Conservation (phyloP, 805 yeast genomes). For the Kodamaea kaohsiungensis region DNA sequence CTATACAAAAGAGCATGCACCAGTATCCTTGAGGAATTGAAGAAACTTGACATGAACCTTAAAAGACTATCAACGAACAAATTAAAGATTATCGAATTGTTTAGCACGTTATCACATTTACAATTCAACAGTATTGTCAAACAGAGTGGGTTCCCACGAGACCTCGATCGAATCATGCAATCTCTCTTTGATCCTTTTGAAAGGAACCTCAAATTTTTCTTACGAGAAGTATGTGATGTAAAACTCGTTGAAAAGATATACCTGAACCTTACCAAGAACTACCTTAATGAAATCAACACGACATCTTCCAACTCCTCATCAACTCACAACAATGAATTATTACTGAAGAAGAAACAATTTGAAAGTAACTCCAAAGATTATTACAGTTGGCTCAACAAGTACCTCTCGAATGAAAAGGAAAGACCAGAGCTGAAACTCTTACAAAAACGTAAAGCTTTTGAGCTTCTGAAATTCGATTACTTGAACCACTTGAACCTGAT, state of each 20-base stretch:
- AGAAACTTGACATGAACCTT: slow-evolving; percentile 27
- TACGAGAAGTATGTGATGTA: slow-evolving; percentile 29
- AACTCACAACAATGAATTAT: slow-evolving; percentile 20
- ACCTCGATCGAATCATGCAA: slow-evolving; percentile 26
- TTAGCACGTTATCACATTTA: slow-evolving; percentile 20
- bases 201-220: slow-evolving; percentile 28
- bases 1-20: slow-evolving; percentile 24
- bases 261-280: slow-evolving; percentile 7
- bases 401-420: slow-evolving; percentile 44
- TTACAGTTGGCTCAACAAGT: slow-evolving; percentile 45
- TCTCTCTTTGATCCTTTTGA: slow-evolving; percentile 35
- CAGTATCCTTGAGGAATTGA: slow-evolving; percentile 33
- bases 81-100: slow-evolving; percentile 23
- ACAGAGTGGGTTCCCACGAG: slow-evolving; percentile 24
- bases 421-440: slow-evolving; percentile 42
- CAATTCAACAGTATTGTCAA: slow-evolving; percentile 27
- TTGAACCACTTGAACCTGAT: slow-evolving; percentile 39
- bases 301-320: slow-evolving; percentile 7
- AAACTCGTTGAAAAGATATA: slow-evolving; percentile 30
- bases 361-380: slow-evolving; percentile 43
- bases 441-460: slow-evolving; percentile 38
- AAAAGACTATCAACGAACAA: slow-evolving; percentile 21
- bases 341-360: slow-evolving; percentile 31
- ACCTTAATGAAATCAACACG: slow-evolving; percentile 1
- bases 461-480: slow-evolving; percentile 47